These are phyloP conservation scores for Linaria vulgaris DNA, from an alignment of 257 asterid species.

Conservation along the genomic window DNA sequence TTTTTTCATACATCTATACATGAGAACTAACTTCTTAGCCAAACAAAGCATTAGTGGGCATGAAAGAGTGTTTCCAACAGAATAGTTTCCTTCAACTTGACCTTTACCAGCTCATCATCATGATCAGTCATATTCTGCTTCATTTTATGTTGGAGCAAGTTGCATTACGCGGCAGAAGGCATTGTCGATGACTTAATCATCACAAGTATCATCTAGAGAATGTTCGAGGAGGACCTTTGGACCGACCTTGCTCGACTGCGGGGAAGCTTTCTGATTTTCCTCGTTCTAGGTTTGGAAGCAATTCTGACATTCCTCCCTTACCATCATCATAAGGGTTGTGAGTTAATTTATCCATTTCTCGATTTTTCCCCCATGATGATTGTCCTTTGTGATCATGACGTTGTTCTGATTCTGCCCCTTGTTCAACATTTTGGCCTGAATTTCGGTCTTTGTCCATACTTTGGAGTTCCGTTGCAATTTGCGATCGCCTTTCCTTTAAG, in stretches of 20 bases:
- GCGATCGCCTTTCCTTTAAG: conserved; percentile 86
- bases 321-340: conserved; percentile 26
- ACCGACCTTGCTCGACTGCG: conserved; percentile 42
- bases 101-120: conserved; percentile 21
- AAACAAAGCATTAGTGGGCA: conserved; percentile 18
- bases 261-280: conserved; percentile 68
- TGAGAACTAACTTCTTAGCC: conserved; percentile 17
- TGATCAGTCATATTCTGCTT: conserved; percentile 5
- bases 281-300: conserved; percentile 47
- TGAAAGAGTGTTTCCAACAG: conserved; percentile 4
- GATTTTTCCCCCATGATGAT: conserved; percentile 13
- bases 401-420: conserved; percentile 37
- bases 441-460: conserved; percentile 51
- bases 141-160: conserved; percentile 8
- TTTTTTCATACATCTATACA: conserved; percentile 24
- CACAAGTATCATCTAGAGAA: conserved; percentile 52
- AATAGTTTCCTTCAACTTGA: neutral
- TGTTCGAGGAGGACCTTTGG: conserved; percentile 53
- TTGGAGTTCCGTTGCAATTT: conserved; percentile 66
- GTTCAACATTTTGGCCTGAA: conserved; percentile 38
- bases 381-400: conserved; percentile 11
- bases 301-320: conserved; percentile 40
- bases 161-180: conserved; percentile 21
- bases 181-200: neutral
- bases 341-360: conserved; percentile 21